A percentile compares a stretch with the other conserved stretches of the same genome.
phyloP scores from a whole-genome alignment of 345 rosid species.

The Reutealis trisperma region DNA sequence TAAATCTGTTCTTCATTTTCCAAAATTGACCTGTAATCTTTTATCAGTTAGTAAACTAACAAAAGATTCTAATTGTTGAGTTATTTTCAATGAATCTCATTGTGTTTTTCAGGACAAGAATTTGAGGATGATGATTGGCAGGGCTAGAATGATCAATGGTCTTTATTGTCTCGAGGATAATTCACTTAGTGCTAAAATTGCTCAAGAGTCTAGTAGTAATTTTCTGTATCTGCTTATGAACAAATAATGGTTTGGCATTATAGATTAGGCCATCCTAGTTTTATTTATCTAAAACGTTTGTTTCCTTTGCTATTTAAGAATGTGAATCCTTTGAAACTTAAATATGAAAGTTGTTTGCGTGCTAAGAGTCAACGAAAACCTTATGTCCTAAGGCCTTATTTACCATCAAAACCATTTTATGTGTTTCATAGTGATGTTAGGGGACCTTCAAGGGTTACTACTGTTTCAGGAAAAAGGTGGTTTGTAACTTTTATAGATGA shows the following conservation, averaged over 20 bases:
- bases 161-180: too few relatives aligned
- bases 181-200: neutral
- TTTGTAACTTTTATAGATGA: neutral
- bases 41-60: neutral
- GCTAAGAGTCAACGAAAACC: neutral
- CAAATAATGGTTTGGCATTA: neutral
- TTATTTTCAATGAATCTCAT: neutral
- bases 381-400: neutral
- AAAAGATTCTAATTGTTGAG: neutral
- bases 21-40: neutral
- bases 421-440: neutral
- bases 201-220: neutral
- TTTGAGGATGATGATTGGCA: neutral
- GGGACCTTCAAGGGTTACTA: neutral
- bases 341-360: neutral
- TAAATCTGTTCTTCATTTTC: neutral
- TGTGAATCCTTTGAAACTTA: neutral
- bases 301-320: too few relatives aligned
- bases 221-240: too few relatives aligned
- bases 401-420: too few relatives aligned
- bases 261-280: neutral
- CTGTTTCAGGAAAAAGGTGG: neutral
- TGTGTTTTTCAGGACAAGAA: neutral
- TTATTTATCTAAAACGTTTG: neutral
- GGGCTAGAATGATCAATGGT: neutral